Base-by-base conservation (phyloP, 768 basidiomycete species). In the Lyophyllum decastes region DNA sequence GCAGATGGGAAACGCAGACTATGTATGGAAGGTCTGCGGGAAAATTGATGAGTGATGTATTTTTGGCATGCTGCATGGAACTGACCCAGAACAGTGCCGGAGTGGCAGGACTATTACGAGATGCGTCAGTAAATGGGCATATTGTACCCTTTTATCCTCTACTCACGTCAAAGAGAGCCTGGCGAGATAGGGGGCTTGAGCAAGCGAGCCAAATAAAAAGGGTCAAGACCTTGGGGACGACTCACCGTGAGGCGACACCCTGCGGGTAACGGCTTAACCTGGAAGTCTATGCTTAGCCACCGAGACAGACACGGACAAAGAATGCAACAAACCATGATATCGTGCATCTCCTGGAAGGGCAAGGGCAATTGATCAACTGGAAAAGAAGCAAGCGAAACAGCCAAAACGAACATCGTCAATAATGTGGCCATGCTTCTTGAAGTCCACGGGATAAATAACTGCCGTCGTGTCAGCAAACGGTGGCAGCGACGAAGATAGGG, bases 361-460 rank as follows among this genome's bases (percentile, higher is more conserved):
- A 27, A 35, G 8, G 22, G 17, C 41, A 40, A 14, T 11, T 12
- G 33, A 33, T 33, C 14, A 47, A 52, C 35, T 53, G 27, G 19
- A 22, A 16, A 19, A 19, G 41, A 38, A 40, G 55, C 21, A 30
- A 50, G 47, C 35, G 30, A 19, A 12, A 33, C 27, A 35, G 38
- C 21, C n/a, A 43, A 10, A 6, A 70, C 78, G 11, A 50, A 82
- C 83, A 68, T 84, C 82, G 64, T 84, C 96, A 17, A 94, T 73
- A 54, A 99, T 95, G 54, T 89, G 80, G 0, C 94, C 92, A 0
- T 76, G 76, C 41, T 76, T 72, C 75, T 91, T 82, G 77, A 86
- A 92, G 71, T 99, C 96, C 19, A 95, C 68, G 0, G 96, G 97
- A 68, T 87, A 98, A 63, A 98, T 95, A 24, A 88, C 90, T 89